Percentiles rank a stretch among this genome's conserved stretches.
These are phyloP conservation scores for Cunninghamia lanceolata DNA, from an alignment of 75 land plant genomes.

Conservation along the genomic window DNA sequence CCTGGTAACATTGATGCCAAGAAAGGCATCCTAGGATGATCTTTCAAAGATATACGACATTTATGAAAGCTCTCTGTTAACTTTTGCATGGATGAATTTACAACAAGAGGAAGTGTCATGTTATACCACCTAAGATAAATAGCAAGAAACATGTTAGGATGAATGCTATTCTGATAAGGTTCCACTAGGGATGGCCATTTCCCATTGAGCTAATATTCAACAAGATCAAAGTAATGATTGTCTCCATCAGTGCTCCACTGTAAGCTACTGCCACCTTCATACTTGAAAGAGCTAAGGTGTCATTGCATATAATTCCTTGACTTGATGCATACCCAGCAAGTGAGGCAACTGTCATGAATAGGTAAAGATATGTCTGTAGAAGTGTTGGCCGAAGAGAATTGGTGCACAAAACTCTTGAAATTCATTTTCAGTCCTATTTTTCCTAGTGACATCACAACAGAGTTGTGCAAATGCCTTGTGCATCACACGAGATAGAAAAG, in stretches of 20 bases:
- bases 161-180: conserved; percentile 5
- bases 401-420: too few species aligned
- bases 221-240: conserved; percentile 21
- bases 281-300: conserved; percentile 57
- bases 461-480: too few species aligned
- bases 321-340: conserved; percentile 58
- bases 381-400: conserved; percentile 84
- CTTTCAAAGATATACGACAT: conserved; percentile 23
- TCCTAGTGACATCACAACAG: too few species aligned
- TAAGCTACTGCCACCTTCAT: conserved; percentile 93
- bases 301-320: too few species aligned
- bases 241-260: conserved; percentile 45
- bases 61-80: conserved; percentile 18
- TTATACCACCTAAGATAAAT: conserved; percentile 84
- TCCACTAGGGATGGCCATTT: conserved; percentile 37
- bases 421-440: conserved; percentile 79
- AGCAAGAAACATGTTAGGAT: conserved; percentile 44
- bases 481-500: too few species aligned
- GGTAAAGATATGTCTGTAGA: conserved; percentile 78
- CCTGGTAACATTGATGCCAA: conserved; percentile 64
- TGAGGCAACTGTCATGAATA: conserved; percentile 68
- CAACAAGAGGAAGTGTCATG: conserved; percentile 52
- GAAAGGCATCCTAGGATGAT: conserved; percentile 55
- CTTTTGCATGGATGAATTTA: conserved; percentile 40
- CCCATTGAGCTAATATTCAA: conserved; percentile 38